phyloP scores from a whole-genome alignment of 345 rosid species.

The Gossypium longicalyx region DNA sequence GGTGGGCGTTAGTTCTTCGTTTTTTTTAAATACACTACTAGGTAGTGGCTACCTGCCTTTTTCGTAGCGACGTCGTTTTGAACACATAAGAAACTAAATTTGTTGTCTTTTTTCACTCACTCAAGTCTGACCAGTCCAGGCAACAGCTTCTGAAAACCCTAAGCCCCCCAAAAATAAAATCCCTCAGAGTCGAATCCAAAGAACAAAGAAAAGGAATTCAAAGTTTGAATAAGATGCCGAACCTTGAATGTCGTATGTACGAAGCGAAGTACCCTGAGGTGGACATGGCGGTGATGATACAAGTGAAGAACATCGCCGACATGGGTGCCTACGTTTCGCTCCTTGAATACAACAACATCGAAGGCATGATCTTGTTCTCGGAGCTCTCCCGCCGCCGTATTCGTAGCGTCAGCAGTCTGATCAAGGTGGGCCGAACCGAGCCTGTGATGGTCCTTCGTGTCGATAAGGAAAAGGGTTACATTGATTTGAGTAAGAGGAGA shows the following conservation, averaged over 20 bases:
- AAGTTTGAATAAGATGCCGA: constrained; percentile 59
- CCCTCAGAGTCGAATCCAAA: neutral
- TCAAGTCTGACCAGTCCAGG: neutral
- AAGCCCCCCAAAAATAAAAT: neutral
- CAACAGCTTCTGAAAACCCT: constrained; percentile 3
- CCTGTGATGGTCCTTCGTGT: constrained; percentile 99
- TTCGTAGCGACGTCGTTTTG: neutral
- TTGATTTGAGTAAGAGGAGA: constrained; percentile 91
- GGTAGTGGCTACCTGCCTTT: too few species aligned
- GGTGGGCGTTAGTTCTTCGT: constrained; percentile 22
- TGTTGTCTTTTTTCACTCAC: neutral
- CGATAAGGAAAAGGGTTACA: constrained; percentile 93
- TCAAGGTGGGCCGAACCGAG: constrained; percentile 94
- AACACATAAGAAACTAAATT: neutral
- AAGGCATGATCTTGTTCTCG: constrained; percentile 95
- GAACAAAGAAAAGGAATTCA: neutral
- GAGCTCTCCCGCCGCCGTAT: constrained; percentile 99
- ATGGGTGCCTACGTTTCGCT: constrained; percentile 96
- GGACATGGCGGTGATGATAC: constrained; percentile 99
- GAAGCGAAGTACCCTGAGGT: constrained; percentile 90
- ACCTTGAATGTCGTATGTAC: constrained; percentile 96
- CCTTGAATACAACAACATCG: constrained; percentile 94
- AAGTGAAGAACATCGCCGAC: constrained; percentile 92
- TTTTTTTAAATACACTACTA: too few species aligned
- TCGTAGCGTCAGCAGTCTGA: constrained; percentile 89